Evolutionary conservation across 1,284 basidiomycete genomes (phyloP).

Genomic region (Tilletia caries): DNA sequence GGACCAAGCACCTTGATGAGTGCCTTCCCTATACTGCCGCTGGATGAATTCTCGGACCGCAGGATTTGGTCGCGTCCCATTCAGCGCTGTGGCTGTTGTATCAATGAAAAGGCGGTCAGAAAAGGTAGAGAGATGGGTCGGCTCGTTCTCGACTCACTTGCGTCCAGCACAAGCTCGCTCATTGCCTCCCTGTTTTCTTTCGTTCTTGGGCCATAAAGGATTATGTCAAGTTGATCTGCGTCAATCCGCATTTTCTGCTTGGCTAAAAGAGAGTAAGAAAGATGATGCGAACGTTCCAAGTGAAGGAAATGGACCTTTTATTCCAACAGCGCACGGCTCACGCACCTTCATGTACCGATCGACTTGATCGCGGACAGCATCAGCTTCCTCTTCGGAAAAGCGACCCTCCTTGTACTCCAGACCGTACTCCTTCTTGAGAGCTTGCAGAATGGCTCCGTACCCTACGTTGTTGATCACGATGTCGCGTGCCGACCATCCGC

Average conservation of each 20-base stretch:
- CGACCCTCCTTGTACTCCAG: slow-evolving; percentile 1
- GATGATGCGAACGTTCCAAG: not conserved
- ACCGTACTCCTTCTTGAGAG: slow-evolving; percentile 7
- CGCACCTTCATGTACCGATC: not conserved
- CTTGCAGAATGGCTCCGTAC: not conserved
- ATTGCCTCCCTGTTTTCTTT: not conserved
- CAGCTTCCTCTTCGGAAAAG: not conserved
- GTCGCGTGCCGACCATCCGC: not conserved
- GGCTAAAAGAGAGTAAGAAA: not conserved
- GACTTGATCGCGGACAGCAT: not conserved
- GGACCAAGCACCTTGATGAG: not conserved
- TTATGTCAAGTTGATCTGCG: not conserved
- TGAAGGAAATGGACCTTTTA: not conserved
- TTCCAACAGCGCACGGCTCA: not conserved
- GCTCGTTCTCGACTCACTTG: not conserved
- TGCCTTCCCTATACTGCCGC: not conserved
- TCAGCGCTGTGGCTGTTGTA: slow-evolving; percentile 3
- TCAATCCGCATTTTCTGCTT: not conserved
- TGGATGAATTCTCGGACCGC: slow-evolving; percentile 3
- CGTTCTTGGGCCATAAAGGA: not conserved
- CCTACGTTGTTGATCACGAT: slow-evolving; percentile 7
- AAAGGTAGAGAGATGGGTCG: not conserved
- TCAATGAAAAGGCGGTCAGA: not conserved
- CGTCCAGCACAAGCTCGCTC: not conserved
- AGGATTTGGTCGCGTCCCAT: not conserved